Percentiles rank a stretch among this genome's conserved stretches.
phyloP scores from a whole-genome alignment of 2,329 filamentous ascomycete genomes.

The Phoma sp. region DNA sequence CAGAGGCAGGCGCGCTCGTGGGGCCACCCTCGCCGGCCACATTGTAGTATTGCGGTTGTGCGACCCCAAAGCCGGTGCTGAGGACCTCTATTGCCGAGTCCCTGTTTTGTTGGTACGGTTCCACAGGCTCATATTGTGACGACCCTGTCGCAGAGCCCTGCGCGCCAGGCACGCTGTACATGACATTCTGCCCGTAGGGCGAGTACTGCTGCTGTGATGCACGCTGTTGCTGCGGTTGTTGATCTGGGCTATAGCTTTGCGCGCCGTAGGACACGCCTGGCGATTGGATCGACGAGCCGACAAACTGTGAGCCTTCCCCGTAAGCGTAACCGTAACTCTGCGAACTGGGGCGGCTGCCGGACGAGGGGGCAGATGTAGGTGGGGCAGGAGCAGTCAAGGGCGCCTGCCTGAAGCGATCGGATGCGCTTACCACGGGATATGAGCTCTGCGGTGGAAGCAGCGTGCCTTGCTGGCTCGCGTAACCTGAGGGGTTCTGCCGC shows the following conservation, averaged over 20 bases:
- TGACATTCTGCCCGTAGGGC: conserved; percentile 70
- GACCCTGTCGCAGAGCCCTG: conserved; percentile 55
- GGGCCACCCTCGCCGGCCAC: conserved; percentile 65
- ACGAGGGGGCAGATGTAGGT: conserved; percentile 51
- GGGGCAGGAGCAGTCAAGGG: conserved; percentile 53
- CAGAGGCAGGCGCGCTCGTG: conserved; percentile 66
- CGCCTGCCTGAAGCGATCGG: conserved; percentile 58
- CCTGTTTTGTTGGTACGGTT: conserved; percentile 76
- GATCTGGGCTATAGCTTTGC: conserved; percentile 67
- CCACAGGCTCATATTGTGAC: conserved; percentile 75
- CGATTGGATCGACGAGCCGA: conserved; percentile 62
- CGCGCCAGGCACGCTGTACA: conserved; percentile 73
- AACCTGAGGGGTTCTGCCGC: conserved; percentile 75
- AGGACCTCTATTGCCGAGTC: conserved; percentile 78
- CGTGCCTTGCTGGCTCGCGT: conserved; percentile 60
- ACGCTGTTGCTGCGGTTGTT: conserved; percentile 61
- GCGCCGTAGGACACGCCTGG: conserved; percentile 66
- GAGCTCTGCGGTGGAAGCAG: conserved; percentile 54
- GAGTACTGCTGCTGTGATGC: conserved; percentile 54
- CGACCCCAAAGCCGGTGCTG: conserved; percentile 70
- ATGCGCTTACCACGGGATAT: conserved; percentile 54
- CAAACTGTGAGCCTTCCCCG: conserved; percentile 62
- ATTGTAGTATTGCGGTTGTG: conserved; percentile 75
- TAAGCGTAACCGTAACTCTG: conserved; percentile 60
- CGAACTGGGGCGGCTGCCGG: conserved; percentile 48